Conservation (phyloP, 164 flowering plant genomes). For the Amborella trichopoda region DNA sequence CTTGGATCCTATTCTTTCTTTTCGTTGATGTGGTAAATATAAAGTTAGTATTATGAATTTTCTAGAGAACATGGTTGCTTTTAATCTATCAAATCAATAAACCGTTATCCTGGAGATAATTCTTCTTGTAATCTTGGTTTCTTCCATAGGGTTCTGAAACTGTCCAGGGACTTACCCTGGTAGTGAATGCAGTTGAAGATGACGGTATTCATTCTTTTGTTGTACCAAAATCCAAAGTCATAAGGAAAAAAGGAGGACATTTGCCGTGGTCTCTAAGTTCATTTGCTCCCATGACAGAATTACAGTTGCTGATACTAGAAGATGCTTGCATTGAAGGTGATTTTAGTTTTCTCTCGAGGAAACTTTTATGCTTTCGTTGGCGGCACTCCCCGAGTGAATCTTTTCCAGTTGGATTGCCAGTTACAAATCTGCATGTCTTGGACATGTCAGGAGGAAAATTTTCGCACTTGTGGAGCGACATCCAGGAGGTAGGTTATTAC, state of each 20-base stretch:
- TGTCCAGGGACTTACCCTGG: slow-evolving; percentile 1
- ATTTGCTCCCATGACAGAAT: not conserved
- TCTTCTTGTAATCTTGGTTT: not conserved
- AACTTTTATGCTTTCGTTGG: slow-evolving; percentile 4
- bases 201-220: not conserved
- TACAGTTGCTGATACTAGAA: slow-evolving; percentile 1
- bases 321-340: slow-evolving; percentile 3
- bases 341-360: not conserved
- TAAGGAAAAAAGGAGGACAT: slow-evolving; percentile 1
- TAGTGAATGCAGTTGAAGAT: not conserved
- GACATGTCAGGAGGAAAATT: slow-evolving; percentile 4
- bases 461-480: slow-evolving; percentile 1
- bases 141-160: no score
- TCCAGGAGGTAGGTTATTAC: not conserved
- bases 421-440: slow-evolving; percentile 1
- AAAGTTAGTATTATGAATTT: not conserved
- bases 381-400: not conserved
- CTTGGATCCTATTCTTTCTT: not conserved
- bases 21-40: not conserved
- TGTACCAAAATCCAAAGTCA: not conserved
- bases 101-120: not conserved
- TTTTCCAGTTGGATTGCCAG: not conserved
- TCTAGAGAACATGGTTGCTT: not conserved
- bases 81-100: not conserved
- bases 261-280: not conserved